A percentile compares a stretch with the other conserved stretches of the same genome.
These are phyloP conservation scores for Scenedesmus sp. DNA, from an alignment of 163 green algal genomes.

Conservation along the genomic window DNA sequence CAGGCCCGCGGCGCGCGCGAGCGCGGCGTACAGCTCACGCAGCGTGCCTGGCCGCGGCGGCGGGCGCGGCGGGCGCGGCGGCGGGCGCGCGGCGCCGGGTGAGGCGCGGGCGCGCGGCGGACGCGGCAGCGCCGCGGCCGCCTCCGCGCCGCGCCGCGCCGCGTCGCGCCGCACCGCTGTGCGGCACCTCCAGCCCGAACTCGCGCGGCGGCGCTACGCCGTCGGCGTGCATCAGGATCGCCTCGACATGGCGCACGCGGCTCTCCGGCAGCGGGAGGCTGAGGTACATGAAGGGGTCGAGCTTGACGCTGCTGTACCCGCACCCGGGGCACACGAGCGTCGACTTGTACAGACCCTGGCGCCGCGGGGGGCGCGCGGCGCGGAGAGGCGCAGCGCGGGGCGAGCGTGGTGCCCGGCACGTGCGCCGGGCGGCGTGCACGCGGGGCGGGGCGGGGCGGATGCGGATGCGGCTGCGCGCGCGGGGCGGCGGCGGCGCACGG, in stretches of 20 bases:
- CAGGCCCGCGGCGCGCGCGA: constrained; percentile 50
- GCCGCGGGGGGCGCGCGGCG: too few species aligned
- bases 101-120: too few species aligned
- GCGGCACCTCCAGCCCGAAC: constrained; percentile 59
- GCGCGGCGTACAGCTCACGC: constrained; percentile 53
- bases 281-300: constrained; percentile 98
- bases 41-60: constrained; percentile 47
- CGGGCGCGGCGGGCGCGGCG: too few species aligned
- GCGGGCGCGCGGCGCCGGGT: too few species aligned
- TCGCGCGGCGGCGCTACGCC: constrained; percentile 60
- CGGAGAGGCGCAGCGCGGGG: too few species aligned
- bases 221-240: constrained; percentile 69
- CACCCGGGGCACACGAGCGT: constrained; percentile 91
- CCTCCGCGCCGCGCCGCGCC: too few species aligned
- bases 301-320: constrained; percentile 81
- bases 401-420: too few species aligned
- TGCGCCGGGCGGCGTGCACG: too few species aligned
- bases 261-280: constrained; percentile 89
- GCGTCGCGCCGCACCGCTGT: constrained; percentile 31
- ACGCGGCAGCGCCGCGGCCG: too few species aligned
- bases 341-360: constrained; percentile 90
- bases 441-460: too few species aligned
- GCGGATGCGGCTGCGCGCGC: too few species aligned
- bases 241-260: constrained; percentile 53
- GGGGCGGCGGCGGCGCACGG: too few species aligned